Base-by-base conservation (phyloP, 495 filamentous ascomycete genomes). In the Hyaloscypha hepaticicola region DNA sequence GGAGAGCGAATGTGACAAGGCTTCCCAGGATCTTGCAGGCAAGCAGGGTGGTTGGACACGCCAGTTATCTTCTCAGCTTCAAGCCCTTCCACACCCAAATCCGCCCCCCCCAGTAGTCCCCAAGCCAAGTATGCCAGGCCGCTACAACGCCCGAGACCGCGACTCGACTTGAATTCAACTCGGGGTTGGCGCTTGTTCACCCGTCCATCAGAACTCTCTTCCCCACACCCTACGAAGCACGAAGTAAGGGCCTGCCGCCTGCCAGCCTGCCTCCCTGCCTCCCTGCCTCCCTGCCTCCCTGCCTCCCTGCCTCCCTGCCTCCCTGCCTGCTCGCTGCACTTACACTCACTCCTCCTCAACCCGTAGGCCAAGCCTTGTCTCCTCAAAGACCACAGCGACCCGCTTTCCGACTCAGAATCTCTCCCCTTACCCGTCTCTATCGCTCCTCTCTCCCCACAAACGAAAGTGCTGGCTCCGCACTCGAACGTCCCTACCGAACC, bases 401-500 rank as follows among this genome's bases (percentile, higher is more conserved):
- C 45, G 53, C 53, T 29, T 28, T 16, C 53, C 28, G 27, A 22
- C 25, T n/a, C 53, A 63, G 61, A 65, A 68, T 65, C 64, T 69
- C 64, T 62, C 61, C 66, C 66, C 50, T n/a, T n/a, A n/a, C n/a
- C 31, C 48, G 25, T 41, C 56, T 34, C 63, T 57, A 14, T 25
- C 45, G 26, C 21, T 29, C 38, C 69, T 69, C 66, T n/a, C 31
- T 72, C 66, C 63, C 64, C 25, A 25, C 21, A 27, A 33, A 21
- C 45, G 49, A 34, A 26, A 45, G 38, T 19, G 1, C 38, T 45
- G 38, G 38, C 38, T 41, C 38, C 38, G 38, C 38, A 41, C 7
- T 41, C 38, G 38, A 45, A 34, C 31, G 31, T 64, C 69, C 68
- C 71, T 68, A 64, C 64, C 66, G 38, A 45, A 66, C 71, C 70